Evolutionary conservation across 2,329 filamentous ascomycete genomes (phyloP).

Genomic region (Claviceps cyperi): DNA sequence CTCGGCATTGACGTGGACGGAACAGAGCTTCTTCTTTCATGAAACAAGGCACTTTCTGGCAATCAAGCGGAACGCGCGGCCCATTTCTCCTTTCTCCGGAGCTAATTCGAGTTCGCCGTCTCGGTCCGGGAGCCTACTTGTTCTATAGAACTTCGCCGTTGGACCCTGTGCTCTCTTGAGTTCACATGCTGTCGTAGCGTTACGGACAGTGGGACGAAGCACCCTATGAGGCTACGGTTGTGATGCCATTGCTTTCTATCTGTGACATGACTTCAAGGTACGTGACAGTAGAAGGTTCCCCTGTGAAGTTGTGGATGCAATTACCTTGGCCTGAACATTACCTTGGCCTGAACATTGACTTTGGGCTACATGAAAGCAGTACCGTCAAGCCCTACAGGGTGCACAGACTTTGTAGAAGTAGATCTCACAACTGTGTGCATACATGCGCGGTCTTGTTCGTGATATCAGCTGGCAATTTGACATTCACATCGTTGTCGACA

Average conservation of each 20-base stretch:
- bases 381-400: neutral
- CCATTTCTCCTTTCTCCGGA: neutral
- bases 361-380: neutral
- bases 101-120: too few relatives aligned
- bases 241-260: too few relatives aligned
- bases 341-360: neutral
- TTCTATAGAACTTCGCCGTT: too few relatives aligned
- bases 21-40: neutral
- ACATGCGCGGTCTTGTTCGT: neutral
- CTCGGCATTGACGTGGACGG: neutral
- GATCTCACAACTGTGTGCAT: neutral
- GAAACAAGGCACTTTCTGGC: neutral
- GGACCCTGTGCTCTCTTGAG: neutral
- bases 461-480: too few relatives aligned
- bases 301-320: too few relatives aligned
- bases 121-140: too few relatives aligned
- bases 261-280: too few relatives aligned
- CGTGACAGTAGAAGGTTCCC: too few relatives aligned
- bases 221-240: too few relatives aligned
- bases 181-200: neutral
- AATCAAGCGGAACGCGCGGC: neutral
- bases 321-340: neutral
- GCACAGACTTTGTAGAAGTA: neutral
- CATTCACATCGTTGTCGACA: too few relatives aligned
- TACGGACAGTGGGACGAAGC: too few relatives aligned